Evolutionary conservation across 2,329 filamentous ascomycete species (phyloP).

Genomic region (Penicillium sp.): DNA sequence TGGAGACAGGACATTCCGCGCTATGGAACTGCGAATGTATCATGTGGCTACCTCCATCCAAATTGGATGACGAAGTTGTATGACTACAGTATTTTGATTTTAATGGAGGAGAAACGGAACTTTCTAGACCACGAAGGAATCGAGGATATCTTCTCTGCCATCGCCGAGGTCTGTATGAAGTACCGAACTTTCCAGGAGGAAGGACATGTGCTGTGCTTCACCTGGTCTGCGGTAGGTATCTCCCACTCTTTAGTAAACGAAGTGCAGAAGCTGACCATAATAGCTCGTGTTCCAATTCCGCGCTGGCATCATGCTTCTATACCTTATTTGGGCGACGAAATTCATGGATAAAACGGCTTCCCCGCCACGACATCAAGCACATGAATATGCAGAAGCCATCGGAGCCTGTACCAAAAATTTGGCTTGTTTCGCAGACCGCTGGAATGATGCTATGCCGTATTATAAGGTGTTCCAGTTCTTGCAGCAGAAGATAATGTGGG

Average conservation of each 20-base stretch:
- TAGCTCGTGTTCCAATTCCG: conserved; percentile 29
- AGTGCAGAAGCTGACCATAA: background rate
- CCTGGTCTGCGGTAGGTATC: conserved; percentile 27
- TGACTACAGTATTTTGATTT: conserved; percentile 27
- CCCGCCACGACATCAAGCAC: conserved; percentile 3
- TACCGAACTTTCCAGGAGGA: conserved; percentile 26
- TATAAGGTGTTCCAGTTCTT: conserved; percentile 21
- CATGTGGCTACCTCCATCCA: conserved; percentile 24
- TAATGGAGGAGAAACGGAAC: conserved; percentile 25
- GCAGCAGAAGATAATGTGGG: conserved; percentile 10
- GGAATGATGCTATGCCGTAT: conserved; percentile 24
- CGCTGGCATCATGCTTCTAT: conserved; percentile 26
- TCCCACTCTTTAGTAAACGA: no score
- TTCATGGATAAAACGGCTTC: conserved; percentile 4
- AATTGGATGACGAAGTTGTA: conserved; percentile 29
- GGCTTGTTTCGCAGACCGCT: conserved; percentile 22
- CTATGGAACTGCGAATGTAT: conserved; percentile 21
- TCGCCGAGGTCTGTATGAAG: conserved; percentile 26
- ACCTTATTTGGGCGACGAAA: conserved; percentile 22
- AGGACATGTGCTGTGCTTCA: conserved; percentile 29
- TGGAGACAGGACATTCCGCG: conserved; percentile 29
- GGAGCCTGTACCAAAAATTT: conserved; percentile 20
- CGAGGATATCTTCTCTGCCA: conserved; percentile 23
- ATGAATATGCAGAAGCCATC: conserved; percentile 19
- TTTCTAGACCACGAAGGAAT: conserved; percentile 23